phyloP scores from a whole-genome alignment of 495 filamentous ascomycete species.

The Penicillium taxi region DNA sequence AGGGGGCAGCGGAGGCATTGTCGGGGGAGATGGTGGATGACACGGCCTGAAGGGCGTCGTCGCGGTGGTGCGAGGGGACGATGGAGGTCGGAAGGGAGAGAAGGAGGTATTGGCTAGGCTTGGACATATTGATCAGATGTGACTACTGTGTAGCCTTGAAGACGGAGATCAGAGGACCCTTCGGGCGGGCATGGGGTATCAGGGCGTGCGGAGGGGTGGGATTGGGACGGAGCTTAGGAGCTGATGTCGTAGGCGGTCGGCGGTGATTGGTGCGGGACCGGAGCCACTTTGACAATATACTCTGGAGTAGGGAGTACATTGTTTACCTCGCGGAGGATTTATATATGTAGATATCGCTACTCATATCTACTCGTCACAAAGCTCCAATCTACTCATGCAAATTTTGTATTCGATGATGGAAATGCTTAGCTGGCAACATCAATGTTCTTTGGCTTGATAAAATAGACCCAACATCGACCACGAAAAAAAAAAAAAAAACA shows the following conservation, averaged over 20 bases:
- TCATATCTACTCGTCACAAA: neutral
- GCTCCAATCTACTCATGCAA: constrained; percentile 3
- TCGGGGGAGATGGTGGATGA: constrained; percentile 64
- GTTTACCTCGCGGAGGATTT: too few species aligned
- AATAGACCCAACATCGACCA: neutral
- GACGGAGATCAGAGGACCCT: constrained; percentile 7
- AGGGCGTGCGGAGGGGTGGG: constrained; percentile 4
- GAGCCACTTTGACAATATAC: too few species aligned
- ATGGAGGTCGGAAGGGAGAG: constrained; percentile 71
- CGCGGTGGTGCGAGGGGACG: constrained; percentile 58
- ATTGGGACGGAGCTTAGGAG: constrained; percentile 11
- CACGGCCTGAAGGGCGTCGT: constrained; percentile 72
- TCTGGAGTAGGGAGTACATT: too few species aligned
- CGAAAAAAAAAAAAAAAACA: constrained; percentile 2
- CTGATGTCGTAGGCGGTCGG: constrained; percentile 30
- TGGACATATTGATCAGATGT: constrained; percentile 59
- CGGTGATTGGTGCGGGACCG: constrained; percentile 16
- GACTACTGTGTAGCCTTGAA: neutral
- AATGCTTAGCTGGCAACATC: constrained; percentile 16
- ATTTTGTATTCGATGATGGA: constrained; percentile 10
- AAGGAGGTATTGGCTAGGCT: constrained; percentile 56
- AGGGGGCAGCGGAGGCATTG: constrained; percentile 67
- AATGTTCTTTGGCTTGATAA: too few species aligned
- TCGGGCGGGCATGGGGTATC: constrained; percentile 9
- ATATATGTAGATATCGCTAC: too few species aligned